These are phyloP conservation scores for Dicorynia guianensis DNA, from an alignment of 306 rosid genomes.

Conservation along the genomic window DNA sequence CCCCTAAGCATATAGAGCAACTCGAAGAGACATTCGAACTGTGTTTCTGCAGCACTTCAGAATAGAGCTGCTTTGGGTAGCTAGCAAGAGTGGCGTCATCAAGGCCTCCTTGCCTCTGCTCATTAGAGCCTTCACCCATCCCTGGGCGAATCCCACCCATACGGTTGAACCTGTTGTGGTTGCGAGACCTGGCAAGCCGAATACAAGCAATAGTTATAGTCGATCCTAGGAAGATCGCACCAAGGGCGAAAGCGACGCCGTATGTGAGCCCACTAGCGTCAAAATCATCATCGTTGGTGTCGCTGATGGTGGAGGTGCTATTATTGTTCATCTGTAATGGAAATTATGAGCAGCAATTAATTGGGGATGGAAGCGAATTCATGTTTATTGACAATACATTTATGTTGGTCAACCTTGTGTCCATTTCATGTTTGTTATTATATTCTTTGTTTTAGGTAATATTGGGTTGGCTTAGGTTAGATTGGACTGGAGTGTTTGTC, in stretches of 20 bases:
- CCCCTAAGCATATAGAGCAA: slow-evolving; percentile 64
- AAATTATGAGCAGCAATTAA: neutral
- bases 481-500: too few species aligned
- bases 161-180: neutral
- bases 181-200: slow-evolving; percentile 18
- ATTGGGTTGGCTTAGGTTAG: too few species aligned
- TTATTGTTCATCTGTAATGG: slow-evolving; percentile 17
- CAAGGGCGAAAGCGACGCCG: slow-evolving; percentile 21
- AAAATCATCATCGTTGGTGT: neutral
- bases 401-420: too few species aligned
- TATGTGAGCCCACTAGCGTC: slow-evolving; percentile 15
- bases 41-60: slow-evolving; percentile 22
- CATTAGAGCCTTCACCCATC: neutral
- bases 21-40: neutral
- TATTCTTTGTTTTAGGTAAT: too few species aligned
- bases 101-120: slow-evolving; percentile 19
- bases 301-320: neutral
- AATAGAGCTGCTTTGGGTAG: slow-evolving; percentile 43
- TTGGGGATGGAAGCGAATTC: neutral
- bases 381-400: neutral
- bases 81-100: slow-evolving; percentile 33
- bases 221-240: slow-evolving; percentile 4
- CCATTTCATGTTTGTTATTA: too few species aligned
- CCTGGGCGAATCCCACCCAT: neutral
- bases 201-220: slow-evolving; percentile 44